Evolutionary conservation across 345 rosid species (phyloP).

Genomic region (Camelina neglecta): DNA sequence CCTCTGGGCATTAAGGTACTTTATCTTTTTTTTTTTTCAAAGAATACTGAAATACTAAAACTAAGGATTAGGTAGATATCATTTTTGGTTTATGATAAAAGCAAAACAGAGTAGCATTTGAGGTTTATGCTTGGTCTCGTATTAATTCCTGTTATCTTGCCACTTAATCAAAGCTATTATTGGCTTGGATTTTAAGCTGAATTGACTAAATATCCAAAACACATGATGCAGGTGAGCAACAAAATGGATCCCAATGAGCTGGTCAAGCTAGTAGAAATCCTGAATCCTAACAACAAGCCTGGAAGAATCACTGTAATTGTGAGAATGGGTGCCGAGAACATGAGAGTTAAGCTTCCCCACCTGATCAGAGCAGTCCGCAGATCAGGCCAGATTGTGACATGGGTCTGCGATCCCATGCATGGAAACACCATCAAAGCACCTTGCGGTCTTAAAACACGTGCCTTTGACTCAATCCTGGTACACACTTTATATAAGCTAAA

Average conservation of each 20-base stretch:
- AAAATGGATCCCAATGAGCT: conserved; percentile 74
- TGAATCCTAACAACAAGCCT: conserved; percentile 65
- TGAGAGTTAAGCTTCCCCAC: conserved; percentile 67
- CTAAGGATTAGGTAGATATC: conserved; percentile 19
- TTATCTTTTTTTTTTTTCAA: background rate
- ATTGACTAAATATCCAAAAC: conserved; percentile 30
- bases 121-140: conserved; percentile 10
- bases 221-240: conserved; percentile 56
- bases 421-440: conserved; percentile 77
- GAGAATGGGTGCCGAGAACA: conserved; percentile 74
- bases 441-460: conserved; percentile 68
- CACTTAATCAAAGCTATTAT: background rate
- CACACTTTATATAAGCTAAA: conserved; percentile 32
- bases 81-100: background rate
- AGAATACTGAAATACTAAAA: background rate
- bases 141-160: background rate
- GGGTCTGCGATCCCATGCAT: conserved; percentile 77
- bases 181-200: background rate
- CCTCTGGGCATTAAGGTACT: conserved; percentile 64
- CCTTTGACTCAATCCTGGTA: conserved; percentile 72
- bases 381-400: conserved; percentile 67
- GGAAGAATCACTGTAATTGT: conserved; percentile 61
- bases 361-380: conserved; percentile 65
- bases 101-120: conserved; percentile 17
- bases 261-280: conserved; percentile 58